Base-by-base conservation (phyloP, 2,329 filamentous ascomycete species). In the Nemania sp. region DNA sequence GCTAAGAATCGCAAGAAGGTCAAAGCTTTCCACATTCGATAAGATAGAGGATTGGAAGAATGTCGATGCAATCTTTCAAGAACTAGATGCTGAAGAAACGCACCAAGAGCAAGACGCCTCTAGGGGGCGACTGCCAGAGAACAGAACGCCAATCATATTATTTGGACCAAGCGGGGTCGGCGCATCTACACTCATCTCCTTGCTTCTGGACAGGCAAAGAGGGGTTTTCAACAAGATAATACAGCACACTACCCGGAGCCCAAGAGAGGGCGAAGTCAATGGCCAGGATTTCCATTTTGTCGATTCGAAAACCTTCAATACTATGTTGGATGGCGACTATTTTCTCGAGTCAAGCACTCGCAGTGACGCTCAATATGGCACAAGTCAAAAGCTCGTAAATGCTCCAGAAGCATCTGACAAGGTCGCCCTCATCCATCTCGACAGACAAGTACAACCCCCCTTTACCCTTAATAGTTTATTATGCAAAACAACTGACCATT, bases 11-110 rank as follows among this genome's bases (percentile, higher is more conserved):
- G 90, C 92, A 10, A 87, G 90, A 57, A 87, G 86, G 65, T 87
- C 82, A 58, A 90, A 89, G 68, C 83, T 98, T 66, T 83, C 86
- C 46, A 79, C 87, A 18, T 95, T 98, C 74, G 93, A 98, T 75
- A 91, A 90, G 74, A 90, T 97, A 49, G 92, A 97, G 57, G 88
- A 92, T 66, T 88, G 90, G 42, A 90, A 90, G 72, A 90, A 91
- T 62, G 81, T 89, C 34, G 81, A 81, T 55, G 70, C 79, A 35
- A 78, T 89, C 12, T 89, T 87, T 60, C 75, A 83, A 54, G 81
- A 84, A 52, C 34, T 60, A 32, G 63, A 65, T 17, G 50, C 57
- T 2, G 77, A 77, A 50, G 74, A 72, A 20, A 75, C 73, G 2
- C 69, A 73, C 9, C 69, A 74, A 5, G 77, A 76, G n/a, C 71